Conservation (phyloP, 768 basidiomycete species). For the Zangia roseola region DNA sequence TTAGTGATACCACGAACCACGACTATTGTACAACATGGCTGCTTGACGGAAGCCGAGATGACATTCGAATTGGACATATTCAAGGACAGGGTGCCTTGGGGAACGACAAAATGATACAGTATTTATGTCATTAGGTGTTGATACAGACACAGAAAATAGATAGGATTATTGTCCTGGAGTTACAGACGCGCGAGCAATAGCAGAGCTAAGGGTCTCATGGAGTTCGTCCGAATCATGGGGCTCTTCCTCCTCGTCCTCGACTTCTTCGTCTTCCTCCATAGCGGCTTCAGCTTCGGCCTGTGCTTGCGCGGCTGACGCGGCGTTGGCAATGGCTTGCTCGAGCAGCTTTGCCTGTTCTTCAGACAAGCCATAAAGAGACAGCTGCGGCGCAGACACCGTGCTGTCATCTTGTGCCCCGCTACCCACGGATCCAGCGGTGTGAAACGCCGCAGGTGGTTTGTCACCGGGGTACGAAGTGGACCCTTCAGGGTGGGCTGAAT, state of each 20-base stretch:
- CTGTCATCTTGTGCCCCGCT: constrained; percentile 7
- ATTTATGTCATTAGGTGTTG: constrained; percentile 24
- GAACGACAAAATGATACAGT: constrained; percentile 18
- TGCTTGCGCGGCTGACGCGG: constrained; percentile 71
- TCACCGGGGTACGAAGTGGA: constrained; percentile 4
- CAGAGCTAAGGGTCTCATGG: constrained; percentile 15
- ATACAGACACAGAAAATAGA: constrained; percentile 25
- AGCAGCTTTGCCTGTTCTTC: constrained; percentile 69
- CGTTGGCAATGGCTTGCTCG: constrained; percentile 72
- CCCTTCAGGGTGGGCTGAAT: constrained; percentile 11
- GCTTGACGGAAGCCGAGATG: constrained; percentile 5
- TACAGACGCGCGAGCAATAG: constrained; percentile 2
- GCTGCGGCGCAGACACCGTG: constrained; percentile 32
- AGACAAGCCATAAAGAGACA: constrained; percentile 70
- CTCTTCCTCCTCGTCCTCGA: constrained; percentile 43
- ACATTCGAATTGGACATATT: constrained; percentile 12
- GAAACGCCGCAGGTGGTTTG: constrained; percentile 5
- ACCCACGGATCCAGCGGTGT: constrained; percentile 5
- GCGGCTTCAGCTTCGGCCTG: constrained; percentile 80
- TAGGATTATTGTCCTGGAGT: constrained; percentile 15
- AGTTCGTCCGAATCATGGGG: constrained; percentile 13
- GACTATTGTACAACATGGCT: constrained; percentile 25
- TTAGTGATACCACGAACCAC: constrained; percentile 20
- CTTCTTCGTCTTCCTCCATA: constrained; percentile 61
- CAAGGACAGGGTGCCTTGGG: constrained; percentile 10